phyloP scores from a whole-genome alignment of 2,329 filamentous ascomycete species.

The Beauveria caledonica region DNA sequence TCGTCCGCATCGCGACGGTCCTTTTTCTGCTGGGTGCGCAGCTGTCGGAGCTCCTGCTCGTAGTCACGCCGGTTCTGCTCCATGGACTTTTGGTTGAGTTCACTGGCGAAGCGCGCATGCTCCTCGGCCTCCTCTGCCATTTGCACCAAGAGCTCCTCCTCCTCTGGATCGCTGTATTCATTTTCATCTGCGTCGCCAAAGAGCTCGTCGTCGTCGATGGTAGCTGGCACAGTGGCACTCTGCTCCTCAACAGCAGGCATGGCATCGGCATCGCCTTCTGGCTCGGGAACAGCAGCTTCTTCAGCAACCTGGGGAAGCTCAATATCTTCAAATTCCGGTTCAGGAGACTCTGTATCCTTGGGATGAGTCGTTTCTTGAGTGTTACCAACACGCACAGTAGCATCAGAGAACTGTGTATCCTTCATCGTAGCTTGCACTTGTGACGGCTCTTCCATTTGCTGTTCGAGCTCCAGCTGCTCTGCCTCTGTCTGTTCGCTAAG shows the following conservation, averaged over 20 bases:
- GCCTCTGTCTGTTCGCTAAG: background rate
- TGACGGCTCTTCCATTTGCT: background rate
- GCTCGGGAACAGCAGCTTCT: background rate
- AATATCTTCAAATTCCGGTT: constrained; percentile 31
- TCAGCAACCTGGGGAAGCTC: constrained; percentile 15
- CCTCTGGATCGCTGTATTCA: constrained; percentile 78
- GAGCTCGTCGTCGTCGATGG: constrained; percentile 31
- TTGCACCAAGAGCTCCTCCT: constrained; percentile 79
- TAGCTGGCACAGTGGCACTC: background rate
- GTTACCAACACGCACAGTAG: background rate
- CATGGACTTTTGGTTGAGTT: constrained; percentile 68
- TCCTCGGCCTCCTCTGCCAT: constrained; percentile 88
- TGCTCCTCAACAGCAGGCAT: background rate
- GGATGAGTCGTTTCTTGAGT: background rate
- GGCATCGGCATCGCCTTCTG: background rate
- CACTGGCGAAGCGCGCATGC: constrained; percentile 84
- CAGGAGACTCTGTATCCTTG: constrained; percentile 14
- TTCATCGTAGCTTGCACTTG: background rate
- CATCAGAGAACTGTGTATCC: background rate
- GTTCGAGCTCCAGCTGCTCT: background rate
- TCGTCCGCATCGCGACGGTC: constrained; percentile 94
- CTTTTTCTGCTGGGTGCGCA: constrained; percentile 92
- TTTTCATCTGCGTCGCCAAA: constrained; percentile 58
- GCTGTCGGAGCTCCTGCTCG: constrained; percentile 75
- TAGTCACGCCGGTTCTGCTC: constrained; percentile 69